Conservation (phyloP, 2,329 filamentous ascomycete genomes). For the Capronia americana region DNA sequence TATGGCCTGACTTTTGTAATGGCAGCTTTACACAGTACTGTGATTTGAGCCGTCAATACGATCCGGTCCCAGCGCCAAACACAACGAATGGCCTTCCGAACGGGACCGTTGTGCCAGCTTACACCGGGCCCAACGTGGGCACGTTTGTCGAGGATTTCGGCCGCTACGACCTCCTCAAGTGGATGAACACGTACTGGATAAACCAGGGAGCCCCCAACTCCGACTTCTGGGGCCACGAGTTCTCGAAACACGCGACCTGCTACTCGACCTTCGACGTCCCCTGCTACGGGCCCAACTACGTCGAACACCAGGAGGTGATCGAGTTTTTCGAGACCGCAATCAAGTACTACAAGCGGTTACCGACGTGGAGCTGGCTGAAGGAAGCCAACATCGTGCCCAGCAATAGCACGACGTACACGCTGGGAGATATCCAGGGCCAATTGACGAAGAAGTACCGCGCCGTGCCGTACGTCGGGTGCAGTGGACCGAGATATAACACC, state of each 20-base stretch:
- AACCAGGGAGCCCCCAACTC: constrained; percentile 62
- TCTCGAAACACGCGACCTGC: constrained; percentile 72
- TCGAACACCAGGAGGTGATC: constrained; percentile 64
- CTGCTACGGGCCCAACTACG: constrained; percentile 68
- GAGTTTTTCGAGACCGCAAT: constrained; percentile 69
- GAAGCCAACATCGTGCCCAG: constrained; percentile 62
- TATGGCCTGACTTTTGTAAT: constrained; percentile 63
- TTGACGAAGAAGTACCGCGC: constrained; percentile 60
- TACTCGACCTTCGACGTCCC: constrained; percentile 69
- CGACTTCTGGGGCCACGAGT: constrained; percentile 71
- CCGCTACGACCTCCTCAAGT: constrained; percentile 65
- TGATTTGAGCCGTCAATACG: constrained; percentile 67
- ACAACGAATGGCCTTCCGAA: constrained; percentile 64
- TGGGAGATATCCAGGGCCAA: constrained; percentile 59
- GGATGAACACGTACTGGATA: constrained; percentile 72
- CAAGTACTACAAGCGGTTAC: constrained; percentile 63
- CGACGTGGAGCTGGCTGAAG: constrained; percentile 67
- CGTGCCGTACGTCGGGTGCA: constrained; percentile 67
- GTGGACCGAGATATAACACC: constrained; percentile 65
- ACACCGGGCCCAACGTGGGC: constrained; percentile 63
- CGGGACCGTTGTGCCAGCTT: constrained; percentile 60
- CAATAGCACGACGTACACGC: constrained; percentile 64
- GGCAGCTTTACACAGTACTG: constrained; percentile 72
- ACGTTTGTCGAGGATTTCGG: constrained; percentile 66
- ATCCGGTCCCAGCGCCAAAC: constrained; percentile 66